Conservation (phyloP, 2,329 filamentous ascomycete species). For the Phialemonium atrogriseum region DNA sequence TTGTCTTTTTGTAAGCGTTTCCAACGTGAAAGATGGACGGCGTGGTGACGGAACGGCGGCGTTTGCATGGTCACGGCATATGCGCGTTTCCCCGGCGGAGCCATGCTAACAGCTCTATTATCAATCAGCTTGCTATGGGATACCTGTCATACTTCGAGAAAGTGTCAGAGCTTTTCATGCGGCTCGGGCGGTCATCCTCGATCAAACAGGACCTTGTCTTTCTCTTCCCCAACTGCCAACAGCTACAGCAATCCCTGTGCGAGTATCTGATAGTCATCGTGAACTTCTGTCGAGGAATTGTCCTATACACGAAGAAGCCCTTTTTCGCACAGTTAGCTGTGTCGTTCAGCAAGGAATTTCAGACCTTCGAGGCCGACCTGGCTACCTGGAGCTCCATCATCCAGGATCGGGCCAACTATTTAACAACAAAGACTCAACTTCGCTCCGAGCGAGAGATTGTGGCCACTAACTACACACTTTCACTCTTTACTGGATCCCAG, state of each 20-base stretch:
- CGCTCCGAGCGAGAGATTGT: too few relatives aligned
- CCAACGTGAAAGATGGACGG: too few relatives aligned
- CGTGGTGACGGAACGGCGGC: too few relatives aligned
- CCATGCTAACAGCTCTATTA: too few relatives aligned
- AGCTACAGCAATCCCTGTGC: slow-evolving; percentile 6
- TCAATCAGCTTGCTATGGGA: slow-evolving; percentile 2
- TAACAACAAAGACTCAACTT: too few relatives aligned
- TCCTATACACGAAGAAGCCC: not conserved
- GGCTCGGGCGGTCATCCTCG: not conserved
- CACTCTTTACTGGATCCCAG: too few relatives aligned
- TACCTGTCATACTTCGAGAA: slow-evolving; percentile 2
- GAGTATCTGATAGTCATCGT: slow-evolving; percentile 5
- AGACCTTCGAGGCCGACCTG: slow-evolving; percentile 2
- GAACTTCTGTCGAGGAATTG: not conserved
- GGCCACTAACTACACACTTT: too few relatives aligned
- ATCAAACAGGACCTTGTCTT: slow-evolving; percentile 3
- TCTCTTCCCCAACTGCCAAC: slow-evolving; percentile 3
- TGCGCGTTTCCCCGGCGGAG: too few relatives aligned
- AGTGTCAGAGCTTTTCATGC: slow-evolving; percentile 3
- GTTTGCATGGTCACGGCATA: too few relatives aligned
- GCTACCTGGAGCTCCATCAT: too few relatives aligned
- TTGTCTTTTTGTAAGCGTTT: not conserved
- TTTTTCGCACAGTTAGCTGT: not conserved
- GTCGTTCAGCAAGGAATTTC: slow-evolving; percentile 4
- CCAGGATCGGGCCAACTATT: too few relatives aligned